These are phyloP conservation scores for Gaultheria prostrata DNA, from an alignment of 148 eudicot genomes.

Conservation along the genomic window DNA sequence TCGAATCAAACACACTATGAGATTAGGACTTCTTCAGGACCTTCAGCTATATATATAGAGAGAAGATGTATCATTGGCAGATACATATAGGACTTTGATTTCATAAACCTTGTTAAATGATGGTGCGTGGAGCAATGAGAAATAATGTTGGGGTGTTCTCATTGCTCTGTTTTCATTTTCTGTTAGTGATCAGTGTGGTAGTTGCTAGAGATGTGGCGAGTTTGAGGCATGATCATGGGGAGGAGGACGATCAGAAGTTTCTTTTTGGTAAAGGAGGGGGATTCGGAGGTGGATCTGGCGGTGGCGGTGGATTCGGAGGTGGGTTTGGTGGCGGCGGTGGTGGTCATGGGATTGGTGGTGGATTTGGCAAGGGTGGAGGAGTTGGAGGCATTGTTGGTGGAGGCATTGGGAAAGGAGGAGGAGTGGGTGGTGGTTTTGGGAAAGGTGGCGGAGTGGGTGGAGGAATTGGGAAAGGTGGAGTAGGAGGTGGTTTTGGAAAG, in stretches of 20 bases:
- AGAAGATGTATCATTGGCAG: not conserved
- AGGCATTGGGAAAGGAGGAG: constrained; percentile 17
- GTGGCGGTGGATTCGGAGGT: not conserved
- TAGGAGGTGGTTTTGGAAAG: not conserved
- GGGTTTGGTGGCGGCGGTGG: not conserved
- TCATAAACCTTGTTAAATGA: not conserved
- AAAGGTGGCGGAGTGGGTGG: constrained; percentile 18
- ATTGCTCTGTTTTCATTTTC: constrained; percentile 7
- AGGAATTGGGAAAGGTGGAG: constrained; percentile 20
- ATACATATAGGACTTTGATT: not conserved
- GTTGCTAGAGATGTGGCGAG: not conserved
- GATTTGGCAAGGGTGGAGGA: constrained; percentile 18
- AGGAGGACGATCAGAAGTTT: not conserved
- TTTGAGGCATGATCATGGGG: not conserved
- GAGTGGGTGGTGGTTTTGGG: constrained; percentile 17
- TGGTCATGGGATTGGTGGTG: not conserved
- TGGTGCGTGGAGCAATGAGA: not conserved
- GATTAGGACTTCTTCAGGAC: not conserved
- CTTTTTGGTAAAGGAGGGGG: constrained; percentile 14
- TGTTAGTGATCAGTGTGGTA: not conserved
- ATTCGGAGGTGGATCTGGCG: constrained; percentile 12
- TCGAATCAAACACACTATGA: not conserved
- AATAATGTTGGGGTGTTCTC: not conserved
- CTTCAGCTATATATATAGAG: not conserved
- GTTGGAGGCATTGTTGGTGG: constrained; percentile 14